Evolutionary conservation across 495 filamentous ascomycete genomes (phyloP), one percentile per base, ranked within the genome.

Genomic region (Pyrenula massariospora): DNA sequence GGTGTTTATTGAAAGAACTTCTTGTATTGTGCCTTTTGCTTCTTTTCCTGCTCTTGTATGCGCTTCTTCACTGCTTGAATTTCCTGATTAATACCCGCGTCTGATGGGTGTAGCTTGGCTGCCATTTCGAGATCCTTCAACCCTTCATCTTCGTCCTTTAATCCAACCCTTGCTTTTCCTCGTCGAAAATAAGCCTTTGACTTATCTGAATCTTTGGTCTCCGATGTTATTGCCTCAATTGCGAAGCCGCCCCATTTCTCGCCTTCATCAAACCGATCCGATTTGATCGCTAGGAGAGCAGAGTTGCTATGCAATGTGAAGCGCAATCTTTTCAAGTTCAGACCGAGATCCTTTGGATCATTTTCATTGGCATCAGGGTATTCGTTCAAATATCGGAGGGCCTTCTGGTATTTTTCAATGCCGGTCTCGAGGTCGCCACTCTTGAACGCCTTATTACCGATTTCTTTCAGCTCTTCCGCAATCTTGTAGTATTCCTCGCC

Each of bases 331-430:
- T 83, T 83, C 57, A 95, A 72, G 63, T 88, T 74, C 52, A 73
- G 65, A 51, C 78, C 80, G 31, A 87, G 75, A 50, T 89, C 87
- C 48, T 76, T 73, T 36, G 84, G 74, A 58, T 91, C 89, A 1
- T 77, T 72, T 19, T 90, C 84, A 19, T 65, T 70, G 21, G 84
- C 70, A 53, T 84, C 82, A 11, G 89, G 85, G 66, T 93, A 88
- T 72, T 96, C 91, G 67, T 91, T 89, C 58, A 96, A 71, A 65
- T 97, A 99, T 59, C 93, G 86, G 55, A 99, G 70, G n/a, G 82
- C 91, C 74, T 99, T 99, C 71, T 95, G 87, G 74, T 99, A 99
- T 75, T 99, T 99, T 48, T 87, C 87, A 22, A 97, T 75, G 11
- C 84, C 92, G 22, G 87, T 73, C 36, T 73, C 65, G 25, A 86